Evolutionary conservation across 768 basidiomycete species (phyloP).

Genomic region (Auricularia sp.): DNA sequence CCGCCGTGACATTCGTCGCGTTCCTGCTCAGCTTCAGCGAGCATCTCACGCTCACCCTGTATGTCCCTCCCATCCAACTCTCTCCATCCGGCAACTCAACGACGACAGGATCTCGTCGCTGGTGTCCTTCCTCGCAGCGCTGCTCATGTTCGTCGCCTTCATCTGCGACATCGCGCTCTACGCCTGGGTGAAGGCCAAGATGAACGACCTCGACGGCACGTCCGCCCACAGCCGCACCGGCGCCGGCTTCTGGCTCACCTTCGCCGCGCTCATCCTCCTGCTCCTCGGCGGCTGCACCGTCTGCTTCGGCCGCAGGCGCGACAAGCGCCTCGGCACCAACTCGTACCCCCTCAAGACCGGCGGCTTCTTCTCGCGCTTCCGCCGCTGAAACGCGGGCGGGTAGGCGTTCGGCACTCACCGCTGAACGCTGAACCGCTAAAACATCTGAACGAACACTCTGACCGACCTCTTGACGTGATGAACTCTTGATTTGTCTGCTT

Average conservation of each 20-base stretch:
- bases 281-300: conserved; percentile 57
- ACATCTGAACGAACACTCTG: too few species aligned
- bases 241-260: conserved; percentile 70
- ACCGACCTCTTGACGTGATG: too few species aligned
- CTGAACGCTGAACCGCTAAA: neutral
- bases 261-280: conserved; percentile 53
- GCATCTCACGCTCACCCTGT: conserved; percentile 35
- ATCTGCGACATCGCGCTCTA: conserved; percentile 68
- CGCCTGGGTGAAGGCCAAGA: conserved; percentile 47
- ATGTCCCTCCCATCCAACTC: neutral
- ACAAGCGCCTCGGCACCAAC: conserved; percentile 14
- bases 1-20: conserved; percentile 52
- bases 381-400: neutral
- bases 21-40: conserved; percentile 51
- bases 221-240: conserved; percentile 42
- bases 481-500: neutral
- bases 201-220: conserved; percentile 37
- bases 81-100: neutral
- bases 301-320: conserved; percentile 54
- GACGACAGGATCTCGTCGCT: conserved; percentile 28
- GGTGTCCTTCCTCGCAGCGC: conserved; percentile 55
- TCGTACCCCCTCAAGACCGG: neutral
- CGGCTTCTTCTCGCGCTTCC: neutral
- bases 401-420: too few species aligned
- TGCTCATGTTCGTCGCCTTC: conserved; percentile 61